Evolutionary conservation across 169 alveolate genomes (phyloP).

Genomic region (Plasmodium malariae): DNA sequence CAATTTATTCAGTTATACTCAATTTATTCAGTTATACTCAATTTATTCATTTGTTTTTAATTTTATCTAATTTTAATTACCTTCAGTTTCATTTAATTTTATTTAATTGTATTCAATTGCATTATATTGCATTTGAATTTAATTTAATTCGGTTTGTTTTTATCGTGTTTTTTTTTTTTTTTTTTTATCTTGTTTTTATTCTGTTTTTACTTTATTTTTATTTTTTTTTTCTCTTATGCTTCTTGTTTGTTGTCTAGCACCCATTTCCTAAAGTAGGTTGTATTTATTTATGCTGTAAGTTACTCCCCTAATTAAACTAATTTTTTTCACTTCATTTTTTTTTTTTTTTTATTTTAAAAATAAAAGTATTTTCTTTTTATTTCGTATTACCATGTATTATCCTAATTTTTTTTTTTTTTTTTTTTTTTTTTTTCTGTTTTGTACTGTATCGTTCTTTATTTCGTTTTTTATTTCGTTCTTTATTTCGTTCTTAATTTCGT

Average conservation of each 20-base stretch:
- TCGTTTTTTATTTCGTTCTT: neutral
- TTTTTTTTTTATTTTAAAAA: conserved; percentile 8
- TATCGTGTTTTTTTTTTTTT: no score
- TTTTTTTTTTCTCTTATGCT: neutral
- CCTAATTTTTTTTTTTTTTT: conserved; percentile 6
- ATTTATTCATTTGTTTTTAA: no score
- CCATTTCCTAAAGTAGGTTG: conserved; percentile 21
- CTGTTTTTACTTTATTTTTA: neutral
- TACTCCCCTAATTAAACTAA: conserved; percentile 1
- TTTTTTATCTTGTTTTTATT: no score
- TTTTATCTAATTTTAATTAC: no score
- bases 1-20: no score
- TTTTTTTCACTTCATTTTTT: neutral
- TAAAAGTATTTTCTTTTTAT: conserved; percentile 3
- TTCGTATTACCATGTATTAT: neutral
- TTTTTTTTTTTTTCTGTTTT: conserved; percentile 4
- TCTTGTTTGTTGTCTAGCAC: conserved; percentile 33
- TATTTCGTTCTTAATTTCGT: neutral
- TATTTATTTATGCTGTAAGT: conserved; percentile 4
- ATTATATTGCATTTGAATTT: no score
- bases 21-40: no score
- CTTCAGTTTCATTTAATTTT: no score
- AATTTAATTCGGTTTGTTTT: no score
- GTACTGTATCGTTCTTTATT: no score
- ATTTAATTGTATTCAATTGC: no score